A percentile compares a stretch with the other conserved stretches of the same genome.
These are phyloP conservation scores for Eleusine indica DNA, from an alignment of 176 grass and related monocot species.

Conservation along the genomic window DNA sequence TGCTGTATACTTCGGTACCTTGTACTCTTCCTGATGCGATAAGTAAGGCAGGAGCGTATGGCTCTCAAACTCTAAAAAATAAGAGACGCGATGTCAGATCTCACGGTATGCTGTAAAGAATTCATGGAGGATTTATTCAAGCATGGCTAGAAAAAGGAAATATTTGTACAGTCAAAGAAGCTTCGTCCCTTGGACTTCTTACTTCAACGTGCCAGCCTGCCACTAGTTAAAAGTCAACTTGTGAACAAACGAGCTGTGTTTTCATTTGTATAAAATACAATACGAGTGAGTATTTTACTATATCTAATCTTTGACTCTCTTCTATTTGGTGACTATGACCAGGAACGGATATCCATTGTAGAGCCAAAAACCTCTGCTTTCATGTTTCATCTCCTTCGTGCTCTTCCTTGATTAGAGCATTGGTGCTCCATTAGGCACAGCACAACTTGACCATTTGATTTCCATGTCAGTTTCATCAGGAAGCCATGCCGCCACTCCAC, in stretches of 20 bases:
- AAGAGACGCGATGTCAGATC: slow-evolving; percentile 3
- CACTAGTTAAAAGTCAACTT: not conserved
- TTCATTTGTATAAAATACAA: not conserved
- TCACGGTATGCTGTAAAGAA: slow-evolving; percentile 6
- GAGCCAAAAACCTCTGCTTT: not conserved
- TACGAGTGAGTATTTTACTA: not conserved
- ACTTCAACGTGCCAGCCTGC: slow-evolving; percentile 1
- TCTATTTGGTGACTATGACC: not conserved
- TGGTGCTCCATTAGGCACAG: not conserved
- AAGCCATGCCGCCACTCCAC: slow-evolving; percentile 36
- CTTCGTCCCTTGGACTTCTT: slow-evolving; percentile 12
- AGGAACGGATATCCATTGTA: not conserved
- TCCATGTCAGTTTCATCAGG: not conserved
- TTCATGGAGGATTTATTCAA: not conserved
- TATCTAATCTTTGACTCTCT: slow-evolving; percentile 18
- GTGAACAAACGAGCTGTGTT: slow-evolving; percentile 11
- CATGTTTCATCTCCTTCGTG: not conserved
- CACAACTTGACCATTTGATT: not conserved
- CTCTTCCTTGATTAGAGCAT: slow-evolving; percentile 23
- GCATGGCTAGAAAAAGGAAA: not conserved
- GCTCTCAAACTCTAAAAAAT: not conserved
- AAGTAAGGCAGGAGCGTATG: no score
- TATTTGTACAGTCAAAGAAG: not conserved
- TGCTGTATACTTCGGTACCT: not conserved
- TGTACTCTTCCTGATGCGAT: no score